These are phyloP conservation scores for Trichosporon sp. DNA, from an alignment of 1,284 basidiomycete species.

Conservation along the genomic window DNA sequence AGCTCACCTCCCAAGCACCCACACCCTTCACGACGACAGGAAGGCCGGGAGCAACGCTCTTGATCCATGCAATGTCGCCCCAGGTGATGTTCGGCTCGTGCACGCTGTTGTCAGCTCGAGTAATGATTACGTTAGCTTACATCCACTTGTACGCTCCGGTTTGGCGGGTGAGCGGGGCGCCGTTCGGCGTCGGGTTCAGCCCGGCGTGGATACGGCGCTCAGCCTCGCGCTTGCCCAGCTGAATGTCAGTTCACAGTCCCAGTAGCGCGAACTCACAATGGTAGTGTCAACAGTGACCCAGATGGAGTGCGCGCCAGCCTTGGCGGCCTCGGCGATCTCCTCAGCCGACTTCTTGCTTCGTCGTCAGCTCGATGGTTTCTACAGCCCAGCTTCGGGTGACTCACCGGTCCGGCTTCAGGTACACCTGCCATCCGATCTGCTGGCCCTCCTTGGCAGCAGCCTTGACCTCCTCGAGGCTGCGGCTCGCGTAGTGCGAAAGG, in stretches of 20 bases:
- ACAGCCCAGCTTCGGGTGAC: conserved; percentile 7
- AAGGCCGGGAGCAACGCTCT: conserved; percentile 52
- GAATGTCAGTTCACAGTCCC: conserved; percentile 13
- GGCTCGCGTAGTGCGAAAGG: conserved; percentile 58
- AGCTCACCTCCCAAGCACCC: conserved; percentile 53
- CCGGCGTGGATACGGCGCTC: conserved; percentile 31
- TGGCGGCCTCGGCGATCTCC: conserved; percentile 53
- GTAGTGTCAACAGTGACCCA: conserved; percentile 59
- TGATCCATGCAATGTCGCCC: conserved; percentile 59
- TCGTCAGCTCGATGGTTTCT: conserved; percentile 21
- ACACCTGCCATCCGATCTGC: conserved; percentile 48
- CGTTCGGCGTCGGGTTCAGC: conserved; percentile 27
- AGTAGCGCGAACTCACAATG: conserved; percentile 36
- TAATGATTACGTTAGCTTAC: not conserved
- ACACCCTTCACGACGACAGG: conserved; percentile 60
- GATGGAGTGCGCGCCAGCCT: conserved; percentile 54
- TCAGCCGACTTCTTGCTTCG: conserved; percentile 50
- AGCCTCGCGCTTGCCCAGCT: conserved; percentile 36
- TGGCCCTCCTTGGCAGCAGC: conserved; percentile 44
- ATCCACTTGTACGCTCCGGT: conserved; percentile 15
- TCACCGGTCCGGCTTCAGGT: conserved; percentile 44
- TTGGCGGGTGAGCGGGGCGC: conserved; percentile 27
- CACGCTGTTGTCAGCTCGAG: conserved; percentile 7
- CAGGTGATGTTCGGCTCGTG: conserved; percentile 39
- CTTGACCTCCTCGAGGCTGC: conserved; percentile 58